Evolutionary conservation across 2,329 filamentous ascomycete species (phyloP), one percentile per base, ranked within the genome.

Genomic region (Fusarium zealandicum): DNA sequence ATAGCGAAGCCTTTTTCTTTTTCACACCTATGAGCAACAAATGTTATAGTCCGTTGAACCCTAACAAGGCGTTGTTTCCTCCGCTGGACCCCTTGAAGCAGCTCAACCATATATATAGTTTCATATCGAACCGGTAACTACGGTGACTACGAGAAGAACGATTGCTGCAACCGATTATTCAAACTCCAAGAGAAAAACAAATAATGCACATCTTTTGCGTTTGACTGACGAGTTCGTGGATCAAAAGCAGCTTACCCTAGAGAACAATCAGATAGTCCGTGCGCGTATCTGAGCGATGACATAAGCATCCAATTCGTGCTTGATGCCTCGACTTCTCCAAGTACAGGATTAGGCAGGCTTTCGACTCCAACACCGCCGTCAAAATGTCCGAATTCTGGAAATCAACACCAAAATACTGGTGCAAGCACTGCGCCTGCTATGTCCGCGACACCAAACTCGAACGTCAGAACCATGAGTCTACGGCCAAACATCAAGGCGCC

Each of bases 361-460:
- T 18, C 25, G 39, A 25, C 33, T 32, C 32, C 51, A 57, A 11
- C 51, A 39, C 16, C 32, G 32, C 31, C 17, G 2, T 32, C 49
- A 57, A 48, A 49, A 98, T 99, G 95, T 88, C 95, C 0, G 95
- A 98, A 81, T 96, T 96, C 77, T 98, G 95, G 95, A 98, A 98
- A 74, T 97, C 93, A 16, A 96, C 93, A 73, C 93, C 93, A 6
- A 93, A 89, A 72, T 96, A 96, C 78, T 98, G 93, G 92, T 99
- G 95, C 84, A 98, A 98, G 75, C 91, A 96, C 80, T 99, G 95
- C 83, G 85, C 86, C 70, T 85, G 84, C 71, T 98, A 87, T 75
- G 90, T 99, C 42, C 90, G 91, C 75, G 95, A 99, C 79, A 97
- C 93, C 17, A 88, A 91, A 65, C 86, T 97, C 74, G 93, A 96